Percentiles rank a stretch among this genome's conserved stretches.
phyloP scores from a whole-genome alignment of 1,139 yeast genomes.

The Martiniozyma asiatica region DNA sequence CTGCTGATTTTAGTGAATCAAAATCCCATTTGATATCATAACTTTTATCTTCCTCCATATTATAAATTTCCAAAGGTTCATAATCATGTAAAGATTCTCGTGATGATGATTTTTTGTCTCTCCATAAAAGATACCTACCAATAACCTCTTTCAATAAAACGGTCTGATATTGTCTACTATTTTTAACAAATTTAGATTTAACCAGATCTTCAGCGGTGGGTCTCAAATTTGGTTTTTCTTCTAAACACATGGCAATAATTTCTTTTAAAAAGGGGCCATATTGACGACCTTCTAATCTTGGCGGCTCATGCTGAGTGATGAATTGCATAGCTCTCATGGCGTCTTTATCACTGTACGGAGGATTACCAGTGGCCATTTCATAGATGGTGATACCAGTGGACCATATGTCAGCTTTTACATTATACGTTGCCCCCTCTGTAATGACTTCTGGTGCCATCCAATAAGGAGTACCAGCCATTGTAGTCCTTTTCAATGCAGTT shows the following conservation, averaged over 20 bases:
- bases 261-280: conserved; percentile 72
- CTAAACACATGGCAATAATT: conserved; percentile 81
- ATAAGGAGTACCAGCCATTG: conserved; percentile 98
- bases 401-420: conserved; percentile 91
- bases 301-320: conserved; percentile 87
- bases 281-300: conserved; percentile 83
- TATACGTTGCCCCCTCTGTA: conserved; percentile 69
- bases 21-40: conserved; percentile 83
- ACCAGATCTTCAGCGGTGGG: conserved; percentile 76
- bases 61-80: conserved; percentile 3
- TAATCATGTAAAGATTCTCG: conserved; percentile 28
- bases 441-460: conserved; percentile 99
- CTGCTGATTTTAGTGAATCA: conserved; percentile 62
- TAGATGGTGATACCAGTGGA: conserved; percentile 87
- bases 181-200: conserved; percentile 60
- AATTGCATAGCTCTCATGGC: conserved; percentile 91
- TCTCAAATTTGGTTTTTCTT: conserved; percentile 85
- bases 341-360: conserved; percentile 93
- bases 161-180: conserved; percentile 50
- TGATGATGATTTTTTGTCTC: conserved; percentile 41
- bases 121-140: conserved; percentile 70
- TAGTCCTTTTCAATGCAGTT: conserved; percentile 69
- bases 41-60: conserved; percentile 9
- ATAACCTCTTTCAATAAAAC: conserved; percentile 60
- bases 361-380: conserved; percentile 94